Evolutionary conservation across 495 filamentous ascomycete species (phyloP).

Genomic region (Annulohypoxylon nitens): DNA sequence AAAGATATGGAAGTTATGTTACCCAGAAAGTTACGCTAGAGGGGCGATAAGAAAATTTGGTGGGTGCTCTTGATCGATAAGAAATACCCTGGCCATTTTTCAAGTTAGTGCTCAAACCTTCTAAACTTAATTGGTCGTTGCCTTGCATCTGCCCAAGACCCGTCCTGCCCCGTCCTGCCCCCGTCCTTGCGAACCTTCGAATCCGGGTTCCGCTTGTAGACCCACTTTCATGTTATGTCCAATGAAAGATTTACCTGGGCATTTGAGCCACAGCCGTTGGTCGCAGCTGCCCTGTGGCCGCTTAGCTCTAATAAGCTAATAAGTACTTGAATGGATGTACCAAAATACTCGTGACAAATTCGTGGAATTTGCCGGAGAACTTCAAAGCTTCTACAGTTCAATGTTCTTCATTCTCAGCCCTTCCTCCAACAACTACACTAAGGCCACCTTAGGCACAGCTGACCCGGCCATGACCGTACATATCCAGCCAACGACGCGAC

Average conservation of each 20-base stretch:
- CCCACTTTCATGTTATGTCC: slow-evolving; percentile 3
- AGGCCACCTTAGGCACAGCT: not conserved
- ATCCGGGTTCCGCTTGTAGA: slow-evolving; percentile 24
- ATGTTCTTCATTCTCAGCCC: not conserved
- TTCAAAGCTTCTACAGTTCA: slow-evolving; percentile 12
- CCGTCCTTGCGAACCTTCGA: slow-evolving; percentile 10
- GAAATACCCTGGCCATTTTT: not conserved
- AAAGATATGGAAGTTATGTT: slow-evolving; percentile 12
- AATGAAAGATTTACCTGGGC: slow-evolving; percentile 20
- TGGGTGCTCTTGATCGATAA: slow-evolving; percentile 30
- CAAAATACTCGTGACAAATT: slow-evolving; percentile 14
- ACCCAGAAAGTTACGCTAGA: slow-evolving; percentile 12
- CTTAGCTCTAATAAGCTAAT: not conserved
- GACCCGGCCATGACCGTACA: slow-evolving; percentile 12
- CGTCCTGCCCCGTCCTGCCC: not conserved
- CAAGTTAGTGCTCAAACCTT: not conserved
- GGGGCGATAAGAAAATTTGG: slow-evolving; percentile 44
- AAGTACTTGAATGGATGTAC: not conserved
- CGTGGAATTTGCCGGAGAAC: slow-evolving; percentile 3
- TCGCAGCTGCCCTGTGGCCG: slow-evolving; percentile 22
- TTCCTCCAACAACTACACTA: slow-evolving; percentile 22
- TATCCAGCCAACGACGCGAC: slow-evolving; percentile 1
- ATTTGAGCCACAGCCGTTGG: slow-evolving; percentile 22
- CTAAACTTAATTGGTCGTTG: slow-evolving; percentile 2
- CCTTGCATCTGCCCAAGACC: slow-evolving; percentile 26